Evolutionary conservation across 1,284 basidiomycete species (phyloP), one percentile per base, ranked within the genome.

Genomic region (Ceraceosorus guamensis): DNA sequence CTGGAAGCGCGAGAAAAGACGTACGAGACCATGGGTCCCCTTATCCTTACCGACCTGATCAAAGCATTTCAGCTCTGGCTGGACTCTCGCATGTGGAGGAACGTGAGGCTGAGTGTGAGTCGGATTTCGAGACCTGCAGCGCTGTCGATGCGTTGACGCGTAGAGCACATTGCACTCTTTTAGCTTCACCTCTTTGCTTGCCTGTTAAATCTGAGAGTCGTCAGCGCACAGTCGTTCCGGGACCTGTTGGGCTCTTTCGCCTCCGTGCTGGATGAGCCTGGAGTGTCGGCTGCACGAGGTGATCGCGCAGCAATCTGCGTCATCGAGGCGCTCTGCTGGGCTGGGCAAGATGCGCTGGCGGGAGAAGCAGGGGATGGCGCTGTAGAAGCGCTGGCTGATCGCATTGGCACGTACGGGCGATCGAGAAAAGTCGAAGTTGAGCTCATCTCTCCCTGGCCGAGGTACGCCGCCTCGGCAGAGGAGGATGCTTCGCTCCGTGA

Each of bases 251-350:
- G 85, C 60, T 87, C 88, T 0, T 88, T 93, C 66, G 84, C 86
- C 3, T 82, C 85, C 0, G 91, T 93, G 2, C 79, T 95, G 31
- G 88, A 91, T 64, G 91, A 93, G 73, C 89, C 92, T 62, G 88
- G 87, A 48, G 89, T 90, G 1, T 89, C 89, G 5, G 85, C 89
- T 61, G 85, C 85, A 34, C 83, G 91, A 16, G 89, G 88, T 0
- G 88, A 91, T 74, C 83, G 85, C 48, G 89, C 89, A 0, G 87
- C 87, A 1, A 78, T 90, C 18, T 91, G 88, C 76, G 89, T 91
- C 16, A 87, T 85, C 6, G 90, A 95, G 74, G 89, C 88, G 7
- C 79, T 95, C 35, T 68, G 67, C 52, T 62, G 69, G 16, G 70
- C 67, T 2, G 73, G 70, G 13, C 55, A 60, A 4, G 69, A 73